Evolutionary conservation across 495 filamentous ascomycete genomes (phyloP).

Genomic region (Penicillium roqueforti): DNA sequence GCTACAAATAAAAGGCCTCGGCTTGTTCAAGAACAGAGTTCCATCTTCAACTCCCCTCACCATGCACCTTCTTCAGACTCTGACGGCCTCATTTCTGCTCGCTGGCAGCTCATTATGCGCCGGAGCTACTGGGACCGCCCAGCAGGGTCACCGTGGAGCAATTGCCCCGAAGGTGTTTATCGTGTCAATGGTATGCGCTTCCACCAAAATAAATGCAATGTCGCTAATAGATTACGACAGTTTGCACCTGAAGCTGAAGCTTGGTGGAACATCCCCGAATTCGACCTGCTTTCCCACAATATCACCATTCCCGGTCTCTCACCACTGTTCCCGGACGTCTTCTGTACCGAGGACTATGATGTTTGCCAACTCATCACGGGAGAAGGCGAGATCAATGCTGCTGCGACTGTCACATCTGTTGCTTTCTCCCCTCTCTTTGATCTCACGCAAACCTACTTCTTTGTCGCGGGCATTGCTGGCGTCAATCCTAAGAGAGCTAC

Average conservation of each 20-base stretch:
- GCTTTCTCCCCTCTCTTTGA: slow-evolving; percentile 60
- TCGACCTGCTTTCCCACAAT: slow-evolving; percentile 59
- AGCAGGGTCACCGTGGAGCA: slow-evolving; percentile 15
- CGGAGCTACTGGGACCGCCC: slow-evolving; percentile 7
- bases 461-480: slow-evolving; percentile 69
- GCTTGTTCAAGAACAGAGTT: background rate
- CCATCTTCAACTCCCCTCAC: background rate
- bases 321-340: slow-evolving; percentile 58
- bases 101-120: slow-evolving; percentile 10
- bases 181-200: slow-evolving; percentile 57
- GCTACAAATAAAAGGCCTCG: background rate
- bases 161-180: slow-evolving; percentile 66
- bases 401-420: slow-evolving; percentile 55
- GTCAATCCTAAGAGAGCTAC: slow-evolving; percentile 65
- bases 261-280: slow-evolving; percentile 61
- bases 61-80: slow-evolving; percentile 12
- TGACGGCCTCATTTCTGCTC: slow-evolving; percentile 19
- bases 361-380: slow-evolving; percentile 60
- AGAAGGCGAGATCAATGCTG: slow-evolving; percentile 71
- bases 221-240: slow-evolving; percentile 26
- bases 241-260: slow-evolving; percentile 63
- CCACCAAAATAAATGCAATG: background rate
- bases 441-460: slow-evolving; percentile 63
- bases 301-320: slow-evolving; percentile 65
- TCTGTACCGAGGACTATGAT: slow-evolving; percentile 55